Evolutionary conservation across 2,329 filamentous ascomycete species (phyloP), one percentile per base, ranked within the genome.

Genomic region (Ustilaginoidea virens): DNA sequence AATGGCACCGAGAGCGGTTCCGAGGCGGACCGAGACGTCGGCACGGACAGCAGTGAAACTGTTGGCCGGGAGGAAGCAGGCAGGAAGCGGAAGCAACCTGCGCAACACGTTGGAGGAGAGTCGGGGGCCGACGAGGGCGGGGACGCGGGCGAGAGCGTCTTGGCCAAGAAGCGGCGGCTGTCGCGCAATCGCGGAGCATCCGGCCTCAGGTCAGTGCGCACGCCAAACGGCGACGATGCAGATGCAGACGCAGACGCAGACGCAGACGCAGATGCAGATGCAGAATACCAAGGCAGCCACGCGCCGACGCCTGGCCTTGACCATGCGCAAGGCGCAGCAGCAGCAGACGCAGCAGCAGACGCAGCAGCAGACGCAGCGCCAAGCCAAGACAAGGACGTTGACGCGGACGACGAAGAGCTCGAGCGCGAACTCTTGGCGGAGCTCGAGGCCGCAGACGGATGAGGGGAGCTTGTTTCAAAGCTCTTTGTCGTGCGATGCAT

Each of bases 391-490:
- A 45, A 49, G 23, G 47, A 48, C 6, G 48, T 49, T n/a, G 60
- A 59, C 23, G 51, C 58, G 28, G 60, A 62, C 25, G 64, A 68
- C 7, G 65, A 66, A 30, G 71, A 74, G 40, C 49, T 76, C 28
- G 74, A 75, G 47, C 66, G 69, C 21, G 72, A 75, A 40, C 58
- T 79, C 45, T 54, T 73, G 42, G 70, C 69, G 1, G 72, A 69
- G 37, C 54, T 74, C 37, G 68, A 72, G 40, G 48, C 49, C 11
- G 46, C 45, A 13, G 45, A 40, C 19, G 47, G 42, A 16, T 46
- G 31, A 42, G 10, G 4, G 17, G 7, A 8, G 8, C 11, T 19
- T 13, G 25, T 9, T n/a, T 5, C 17, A 13, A 17, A 7, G n/a
- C n/a, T n/a, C n/a, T n/a, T n/a, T n/a, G n/a, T n/a, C n/a, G n/a